A percentile compares a stretch with the other conserved stretches of the same genome.
Evolutionary conservation across 163 green algal genomes (phyloP).

Genomic region (Trebouxia gelatinosa): DNA sequence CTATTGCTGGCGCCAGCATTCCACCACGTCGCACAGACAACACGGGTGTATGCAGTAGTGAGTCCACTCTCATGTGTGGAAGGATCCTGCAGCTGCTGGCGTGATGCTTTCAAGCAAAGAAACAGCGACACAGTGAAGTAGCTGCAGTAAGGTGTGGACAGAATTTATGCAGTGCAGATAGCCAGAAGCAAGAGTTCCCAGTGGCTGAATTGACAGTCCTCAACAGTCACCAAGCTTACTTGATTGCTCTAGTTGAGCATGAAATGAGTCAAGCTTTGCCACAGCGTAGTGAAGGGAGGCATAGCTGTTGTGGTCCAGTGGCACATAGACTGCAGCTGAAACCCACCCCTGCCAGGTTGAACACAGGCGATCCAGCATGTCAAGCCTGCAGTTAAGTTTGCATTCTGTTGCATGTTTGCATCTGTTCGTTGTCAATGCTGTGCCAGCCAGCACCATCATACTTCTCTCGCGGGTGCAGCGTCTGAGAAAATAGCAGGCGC

Average conservation of each 20-base stretch:
- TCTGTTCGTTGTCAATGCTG: background rate
- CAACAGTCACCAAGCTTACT: too few species aligned
- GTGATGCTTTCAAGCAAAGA: too few species aligned
- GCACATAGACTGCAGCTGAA: constrained; percentile 53
- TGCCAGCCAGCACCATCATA: background rate
- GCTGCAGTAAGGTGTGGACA: too few species aligned
- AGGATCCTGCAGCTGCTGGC: too few species aligned
- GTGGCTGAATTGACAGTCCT: too few species aligned
- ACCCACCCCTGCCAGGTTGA: constrained; percentile 55
- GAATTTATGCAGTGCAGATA: too few species aligned
- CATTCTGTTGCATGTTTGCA: background rate
- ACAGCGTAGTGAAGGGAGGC: background rate
- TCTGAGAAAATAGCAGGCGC: background rate
- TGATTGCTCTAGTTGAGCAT: background rate
- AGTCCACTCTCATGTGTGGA: too few species aligned
- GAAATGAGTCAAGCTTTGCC: background rate
- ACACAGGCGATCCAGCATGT: constrained; percentile 48
- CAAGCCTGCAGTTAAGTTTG: constrained; percentile 2
- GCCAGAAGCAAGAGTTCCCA: too few species aligned
- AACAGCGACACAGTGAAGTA: too few species aligned
- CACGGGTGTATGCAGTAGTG: too few species aligned
- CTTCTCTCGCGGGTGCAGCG: background rate
- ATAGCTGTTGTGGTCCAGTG: background rate
- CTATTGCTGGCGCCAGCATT: too few species aligned
- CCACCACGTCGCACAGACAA: too few species aligned